Evolutionary conservation across 2,329 filamentous ascomycete species (phyloP), one percentile per base, ranked within the genome.

Genomic region (Hymenoscyphus fraxineus): DNA sequence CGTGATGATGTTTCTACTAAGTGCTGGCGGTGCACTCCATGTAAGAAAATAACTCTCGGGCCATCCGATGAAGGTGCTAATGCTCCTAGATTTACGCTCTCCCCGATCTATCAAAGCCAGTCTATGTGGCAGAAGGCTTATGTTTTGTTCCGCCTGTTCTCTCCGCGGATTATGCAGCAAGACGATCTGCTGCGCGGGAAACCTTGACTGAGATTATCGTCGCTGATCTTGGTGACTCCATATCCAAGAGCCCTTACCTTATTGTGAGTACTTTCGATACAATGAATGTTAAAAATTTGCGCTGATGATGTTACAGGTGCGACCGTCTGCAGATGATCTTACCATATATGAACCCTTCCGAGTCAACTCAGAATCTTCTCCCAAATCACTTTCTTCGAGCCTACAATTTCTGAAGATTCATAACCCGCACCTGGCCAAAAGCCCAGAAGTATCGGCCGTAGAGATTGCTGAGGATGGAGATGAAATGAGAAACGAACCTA

Each of bases 271-370:
- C 12, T 35, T 9, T 38, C 55, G 13, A 3, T 5, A 15, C 16
- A 6, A 7, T 19, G 15, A 39, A 51, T 27, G 15, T 35, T 2
- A 1, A 31, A 32, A 31, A n/a, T 13, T 13, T 7, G 40, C 32
- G 35, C 31, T 68, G 71, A 60, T 70, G 41, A 6, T 58, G 6
- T 64, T 31, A 15, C 62, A 93, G 90, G 80, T 93, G 35, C 90
- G 94, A 60, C 92, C 92, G 59, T 83, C 85, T 10, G 88, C 86
- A 65, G 90, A 97, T 68, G 93, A 98, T 73, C 79, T 98, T 40
- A 89, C 90, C 12, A 84, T 98, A 57, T 99, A 98, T 75, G 88
- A 95, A 74, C 93, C 94, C 1, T 89, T 92, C 70, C 82, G 85
- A 54, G 79, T 79, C 66, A 78, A 74, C 47, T 74, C 73, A 35